phyloP scores from a whole-genome alignment of 2,329 filamentous ascomycete genomes.

The Whalleya microplaca region DNA sequence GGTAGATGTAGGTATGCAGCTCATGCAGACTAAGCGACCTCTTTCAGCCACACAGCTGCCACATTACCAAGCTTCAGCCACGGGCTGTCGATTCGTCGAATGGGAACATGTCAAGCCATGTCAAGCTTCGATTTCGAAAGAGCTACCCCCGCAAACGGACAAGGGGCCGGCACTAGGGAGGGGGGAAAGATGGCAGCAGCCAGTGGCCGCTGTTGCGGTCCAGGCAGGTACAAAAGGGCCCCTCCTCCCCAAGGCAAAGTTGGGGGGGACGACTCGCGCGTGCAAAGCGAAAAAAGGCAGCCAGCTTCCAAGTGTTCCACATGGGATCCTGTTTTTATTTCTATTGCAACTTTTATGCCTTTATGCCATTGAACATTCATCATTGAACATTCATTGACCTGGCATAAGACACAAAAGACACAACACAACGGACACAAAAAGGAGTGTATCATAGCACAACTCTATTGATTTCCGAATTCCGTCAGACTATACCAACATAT shows the following conservation, averaged over 20 bases:
- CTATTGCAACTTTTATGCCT: slow-evolving; percentile 3
- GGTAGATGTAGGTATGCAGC: no score
- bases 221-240: slow-evolving; percentile 42
- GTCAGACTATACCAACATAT: no score
- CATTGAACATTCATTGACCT: no score
- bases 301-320: not conserved
- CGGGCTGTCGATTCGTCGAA: no score
- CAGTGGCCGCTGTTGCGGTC: slow-evolving; percentile 7
- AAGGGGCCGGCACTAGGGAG: not conserved
- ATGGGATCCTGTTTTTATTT: not conserved
- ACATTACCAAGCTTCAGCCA: not conserved
- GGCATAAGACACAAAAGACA: no score
- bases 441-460: no score
- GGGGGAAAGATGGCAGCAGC: not conserved
- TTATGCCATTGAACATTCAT: not conserved
- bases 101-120: no score
- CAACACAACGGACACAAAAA: no score
- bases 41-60: not conserved
- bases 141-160: not conserved
- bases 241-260: slow-evolving; percentile 36
- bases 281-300: slow-evolving; percentile 16
- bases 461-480: no score
- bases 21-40: no score
- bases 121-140: no score
- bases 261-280: slow-evolving; percentile 23